Evolutionary conservation across 805 yeast species (phyloP).

Genomic region (Pichia phayaonensis): DNA sequence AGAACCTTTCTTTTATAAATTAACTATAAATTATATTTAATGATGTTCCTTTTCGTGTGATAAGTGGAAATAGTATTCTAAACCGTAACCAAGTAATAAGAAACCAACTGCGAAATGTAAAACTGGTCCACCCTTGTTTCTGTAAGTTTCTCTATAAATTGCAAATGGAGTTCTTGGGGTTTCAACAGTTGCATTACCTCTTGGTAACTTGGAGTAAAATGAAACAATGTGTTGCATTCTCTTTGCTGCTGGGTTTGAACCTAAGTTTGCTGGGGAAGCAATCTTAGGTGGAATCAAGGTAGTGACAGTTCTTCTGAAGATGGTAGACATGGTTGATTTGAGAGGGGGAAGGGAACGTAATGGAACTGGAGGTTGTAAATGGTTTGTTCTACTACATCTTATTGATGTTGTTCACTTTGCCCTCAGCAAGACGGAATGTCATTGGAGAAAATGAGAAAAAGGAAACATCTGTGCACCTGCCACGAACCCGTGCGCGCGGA

Average conservation of each 20-base stretch:
- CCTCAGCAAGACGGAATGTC: no score
- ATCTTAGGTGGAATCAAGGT: constrained; percentile 98
- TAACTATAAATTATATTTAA: constrained; percentile 4
- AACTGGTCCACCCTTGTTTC: constrained; percentile 78
- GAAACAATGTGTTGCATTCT: constrained; percentile 92
- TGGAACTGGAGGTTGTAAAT: no score
- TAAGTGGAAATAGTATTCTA: constrained; percentile 90
- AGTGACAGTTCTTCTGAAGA: constrained; percentile 87
- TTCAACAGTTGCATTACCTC: constrained; percentile 77
- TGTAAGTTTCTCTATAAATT: constrained; percentile 77
- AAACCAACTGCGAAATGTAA: constrained; percentile 66
- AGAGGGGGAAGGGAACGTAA: no score
- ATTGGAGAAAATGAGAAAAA: no score
- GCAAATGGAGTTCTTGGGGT: constrained; percentile 63
- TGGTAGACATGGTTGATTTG: constrained; percentile 55
- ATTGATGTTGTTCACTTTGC: no score
- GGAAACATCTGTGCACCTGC: no score
- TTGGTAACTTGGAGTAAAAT: constrained; percentile 94
- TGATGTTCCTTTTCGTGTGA: constrained; percentile 51
- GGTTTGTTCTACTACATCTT: no score
- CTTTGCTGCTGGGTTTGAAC: constrained; percentile 93
- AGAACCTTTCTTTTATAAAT: not conserved
- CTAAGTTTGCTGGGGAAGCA: constrained; percentile 88
- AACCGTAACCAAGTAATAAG: constrained; percentile 73
- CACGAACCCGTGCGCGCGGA: no score